Base-by-base conservation (phyloP, 306 rosid species). In the Cicer arietinum region DNA sequence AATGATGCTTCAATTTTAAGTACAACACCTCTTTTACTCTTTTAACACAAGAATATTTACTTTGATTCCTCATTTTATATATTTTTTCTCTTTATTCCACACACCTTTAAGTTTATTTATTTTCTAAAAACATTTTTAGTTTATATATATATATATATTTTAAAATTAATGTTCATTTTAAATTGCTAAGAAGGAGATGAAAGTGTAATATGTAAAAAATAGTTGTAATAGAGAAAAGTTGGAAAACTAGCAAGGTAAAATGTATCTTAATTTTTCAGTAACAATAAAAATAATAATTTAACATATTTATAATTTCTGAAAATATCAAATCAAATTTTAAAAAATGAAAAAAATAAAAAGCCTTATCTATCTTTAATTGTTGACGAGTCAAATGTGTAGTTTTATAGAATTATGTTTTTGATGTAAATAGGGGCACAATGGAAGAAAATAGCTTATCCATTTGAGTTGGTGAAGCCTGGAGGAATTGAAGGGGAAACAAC, bases 401-500 rank as follows among this genome's bases (percentile, higher is more conserved):
- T 63, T 12, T 72, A 14, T 64, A 39, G n/a, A 7, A 39, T 45
- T 61, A n/a, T 80, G n/a, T 13, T 68, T n/a, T 69, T 50, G 40
- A 64, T 72, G 52, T 40, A 7, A 56, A 6, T 30, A 85, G 88
- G 65, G 66, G 57, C 70, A 12, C 64, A 59, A 0, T 37, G 85
- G 88, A 85, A 81, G 83, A 84, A 66, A 58, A 65, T 81, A 69
- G 85, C 83, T 13, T 78, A 81, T 65, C 88, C 88, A 74, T 85
- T 85, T 81, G 81, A 81, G 81, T 16, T 85, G 76, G 88, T 85
- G 81, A 85, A 85, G 76, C 85, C 70, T 1, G 85, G 88, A 78
- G 88, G 88, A 85, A 46, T 81, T 41, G 88, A 81, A 85, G 88
- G 88, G 8, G 88, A 74, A 66, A 81, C 88, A 69, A 78, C 88